These are phyloP conservation scores for Globisporangium cylindrosporum DNA, from an alignment of 352 stramenopile species.

Conservation along the genomic window DNA sequence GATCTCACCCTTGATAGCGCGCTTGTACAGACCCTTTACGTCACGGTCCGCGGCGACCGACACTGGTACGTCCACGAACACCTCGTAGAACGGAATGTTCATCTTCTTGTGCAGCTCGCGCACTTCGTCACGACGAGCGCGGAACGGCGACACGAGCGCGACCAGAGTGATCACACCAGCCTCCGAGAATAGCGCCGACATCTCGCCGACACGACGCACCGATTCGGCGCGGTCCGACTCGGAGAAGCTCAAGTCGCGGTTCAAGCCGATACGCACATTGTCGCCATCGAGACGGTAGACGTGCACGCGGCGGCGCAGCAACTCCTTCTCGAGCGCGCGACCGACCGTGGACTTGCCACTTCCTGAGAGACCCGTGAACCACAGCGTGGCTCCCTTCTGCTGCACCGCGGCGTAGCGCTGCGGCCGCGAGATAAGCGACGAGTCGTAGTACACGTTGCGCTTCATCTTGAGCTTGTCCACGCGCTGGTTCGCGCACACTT, in stretches of 20 bases:
- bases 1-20: constrained; percentile 93
- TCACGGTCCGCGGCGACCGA: constrained; percentile 96
- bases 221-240: constrained; percentile 95
- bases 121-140: constrained; percentile 91
- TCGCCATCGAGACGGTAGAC: constrained; percentile 98
- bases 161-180: constrained; percentile 97
- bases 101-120: constrained; percentile 91
- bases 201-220: constrained; percentile 96
- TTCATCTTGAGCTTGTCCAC: constrained; percentile 66
- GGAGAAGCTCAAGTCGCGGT: constrained; percentile 96
- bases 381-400: constrained; percentile 98
- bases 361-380: constrained; percentile 98
- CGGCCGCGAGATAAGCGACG: constrained; percentile 59
- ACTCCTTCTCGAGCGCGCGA: constrained; percentile 93
- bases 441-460: constrained; percentile 84
- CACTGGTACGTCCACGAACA: constrained; percentile 97
- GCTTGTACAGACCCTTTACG: constrained; percentile 96
- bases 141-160: constrained; percentile 96
- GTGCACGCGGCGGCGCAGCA: constrained; percentile 94
- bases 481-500: constrained; percentile 55
- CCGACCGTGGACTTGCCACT: constrained; percentile 98
- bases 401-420: constrained; percentile 71
- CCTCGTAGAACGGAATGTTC: constrained; percentile 97
- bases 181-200: constrained; percentile 96
- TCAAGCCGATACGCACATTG: constrained; percentile 98